Conservation (phyloP, 768 basidiomycete species). For the Auricularia cornea region DNA sequence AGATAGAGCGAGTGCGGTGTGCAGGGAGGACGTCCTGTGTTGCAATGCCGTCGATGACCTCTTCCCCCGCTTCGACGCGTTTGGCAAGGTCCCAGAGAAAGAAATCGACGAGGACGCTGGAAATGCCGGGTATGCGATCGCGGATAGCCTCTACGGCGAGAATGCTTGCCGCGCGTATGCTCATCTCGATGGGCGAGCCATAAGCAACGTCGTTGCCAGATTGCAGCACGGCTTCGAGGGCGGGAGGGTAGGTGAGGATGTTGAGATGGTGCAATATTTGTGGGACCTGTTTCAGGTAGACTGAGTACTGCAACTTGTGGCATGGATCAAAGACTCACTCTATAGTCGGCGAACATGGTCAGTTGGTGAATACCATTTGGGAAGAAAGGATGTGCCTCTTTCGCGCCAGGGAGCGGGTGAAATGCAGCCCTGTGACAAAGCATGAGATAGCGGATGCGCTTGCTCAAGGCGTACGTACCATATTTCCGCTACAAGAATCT, state of each 20-base stretch:
- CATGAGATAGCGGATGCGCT: neutral
- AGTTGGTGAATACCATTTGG: conserved; percentile 59
- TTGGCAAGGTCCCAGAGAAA: conserved; percentile 87
- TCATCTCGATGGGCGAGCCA: conserved; percentile 65
- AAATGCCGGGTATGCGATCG: conserved; percentile 48
- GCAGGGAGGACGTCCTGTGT: conserved; percentile 50
- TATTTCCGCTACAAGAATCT: conserved; percentile 83
- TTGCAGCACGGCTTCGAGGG: conserved; percentile 45
- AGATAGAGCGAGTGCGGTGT: conserved; percentile 75
- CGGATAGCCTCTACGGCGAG: conserved; percentile 69
- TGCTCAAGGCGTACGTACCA: conserved; percentile 31
- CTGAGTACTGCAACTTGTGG: neutral
- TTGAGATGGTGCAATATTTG: conserved; percentile 81
- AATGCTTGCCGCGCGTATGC: conserved; percentile 72
- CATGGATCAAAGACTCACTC: conserved; percentile 5
- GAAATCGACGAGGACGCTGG: conserved; percentile 82
- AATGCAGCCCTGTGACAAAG: conserved; percentile 65
- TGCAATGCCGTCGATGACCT: conserved; percentile 49
- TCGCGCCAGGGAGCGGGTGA: conserved; percentile 44
- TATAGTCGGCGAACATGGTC: conserved; percentile 91
- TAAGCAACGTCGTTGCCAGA: conserved; percentile 36
- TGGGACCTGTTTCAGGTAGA: conserved; percentile 49
- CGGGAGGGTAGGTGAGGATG: conserved; percentile 62
- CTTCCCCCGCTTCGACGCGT: conserved; percentile 54
- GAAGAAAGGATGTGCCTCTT: conserved; percentile 60